Conservation (phyloP, 73 alveolate species). For the Uronychia binucleata region DNA sequence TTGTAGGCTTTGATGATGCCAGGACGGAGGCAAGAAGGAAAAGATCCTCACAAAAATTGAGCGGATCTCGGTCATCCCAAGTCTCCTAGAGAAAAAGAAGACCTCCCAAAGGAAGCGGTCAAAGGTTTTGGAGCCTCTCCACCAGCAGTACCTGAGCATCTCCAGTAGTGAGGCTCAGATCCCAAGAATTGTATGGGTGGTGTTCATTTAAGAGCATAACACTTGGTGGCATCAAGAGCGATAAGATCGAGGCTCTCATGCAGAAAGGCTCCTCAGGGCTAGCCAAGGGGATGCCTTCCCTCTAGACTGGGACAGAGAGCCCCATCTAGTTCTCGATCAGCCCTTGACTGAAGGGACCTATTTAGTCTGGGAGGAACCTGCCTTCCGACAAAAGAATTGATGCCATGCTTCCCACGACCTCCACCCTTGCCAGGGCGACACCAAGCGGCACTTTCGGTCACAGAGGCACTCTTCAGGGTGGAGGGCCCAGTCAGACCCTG, state of each 20-base stretch:
- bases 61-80: constrained; percentile 2
- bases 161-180: not conserved
- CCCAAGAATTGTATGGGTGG: not conserved
- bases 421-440: not conserved
- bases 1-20: not conserved
- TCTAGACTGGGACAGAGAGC: not conserved
- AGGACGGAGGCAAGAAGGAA: constrained; percentile 50
- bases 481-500: no score
- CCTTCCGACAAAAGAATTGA: not conserved
- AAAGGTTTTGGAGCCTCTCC: not conserved
- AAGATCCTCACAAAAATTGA: constrained; percentile 49
- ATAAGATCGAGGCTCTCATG: not conserved
- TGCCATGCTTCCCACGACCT: not conserved
- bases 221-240: not conserved
- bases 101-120: not conserved
- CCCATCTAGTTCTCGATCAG: not conserved
- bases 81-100: not conserved
- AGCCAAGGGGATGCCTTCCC: no score
- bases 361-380: not conserved
- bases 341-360: not conserved
- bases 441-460: not conserved
- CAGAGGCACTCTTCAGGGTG: not conserved
- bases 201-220: not conserved
- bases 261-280: no score
- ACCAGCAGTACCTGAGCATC: not conserved